phyloP scores from a whole-genome alignment of 805 yeast species.

The Spathaspora hagerdaliae region DNA sequence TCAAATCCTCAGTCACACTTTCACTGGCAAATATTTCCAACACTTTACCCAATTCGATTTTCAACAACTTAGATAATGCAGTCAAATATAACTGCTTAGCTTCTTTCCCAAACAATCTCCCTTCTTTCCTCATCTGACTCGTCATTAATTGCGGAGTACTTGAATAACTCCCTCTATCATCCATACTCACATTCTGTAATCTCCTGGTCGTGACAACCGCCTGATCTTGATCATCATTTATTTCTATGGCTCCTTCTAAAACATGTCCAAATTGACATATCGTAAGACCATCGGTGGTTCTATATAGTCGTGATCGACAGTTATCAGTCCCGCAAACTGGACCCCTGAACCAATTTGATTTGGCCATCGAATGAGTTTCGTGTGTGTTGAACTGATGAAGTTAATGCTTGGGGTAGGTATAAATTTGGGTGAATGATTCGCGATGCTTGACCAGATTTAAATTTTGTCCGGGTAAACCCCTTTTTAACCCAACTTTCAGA shows the following conservation, averaged over 20 bases:
- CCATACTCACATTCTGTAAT: conserved; percentile 18
- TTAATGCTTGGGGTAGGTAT: too few species aligned
- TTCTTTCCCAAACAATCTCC: conserved; percentile 42
- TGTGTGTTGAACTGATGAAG: neutral
- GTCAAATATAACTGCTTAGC: conserved; percentile 43
- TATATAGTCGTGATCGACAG: conserved; percentile 77
- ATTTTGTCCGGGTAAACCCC: too few species aligned
- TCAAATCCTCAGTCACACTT: conserved; percentile 14
- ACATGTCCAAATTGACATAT: conserved; percentile 93
- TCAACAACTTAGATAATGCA: conserved; percentile 49
- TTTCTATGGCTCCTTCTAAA: conserved; percentile 71
- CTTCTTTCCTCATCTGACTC: conserved; percentile 17
- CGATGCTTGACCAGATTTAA: neutral
- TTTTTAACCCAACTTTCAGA: too few species aligned
- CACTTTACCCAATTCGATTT: conserved; percentile 35
- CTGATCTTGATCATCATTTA: conserved; percentile 79
- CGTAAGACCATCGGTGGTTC: conserved; percentile 67
- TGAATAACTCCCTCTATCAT: conserved; percentile 22
- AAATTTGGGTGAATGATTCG: too few species aligned
- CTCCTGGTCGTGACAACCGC: conserved; percentile 49
- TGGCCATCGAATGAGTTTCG: conserved; percentile 1
- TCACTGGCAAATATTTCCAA: conserved; percentile 8
- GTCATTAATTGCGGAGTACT: neutral
- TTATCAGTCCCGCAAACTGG: conserved; percentile 86
- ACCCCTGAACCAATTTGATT: conserved; percentile 55